phyloP scores from a whole-genome alignment of 495 filamentous ascomycete species.

The Rusavskia elegans region DNA sequence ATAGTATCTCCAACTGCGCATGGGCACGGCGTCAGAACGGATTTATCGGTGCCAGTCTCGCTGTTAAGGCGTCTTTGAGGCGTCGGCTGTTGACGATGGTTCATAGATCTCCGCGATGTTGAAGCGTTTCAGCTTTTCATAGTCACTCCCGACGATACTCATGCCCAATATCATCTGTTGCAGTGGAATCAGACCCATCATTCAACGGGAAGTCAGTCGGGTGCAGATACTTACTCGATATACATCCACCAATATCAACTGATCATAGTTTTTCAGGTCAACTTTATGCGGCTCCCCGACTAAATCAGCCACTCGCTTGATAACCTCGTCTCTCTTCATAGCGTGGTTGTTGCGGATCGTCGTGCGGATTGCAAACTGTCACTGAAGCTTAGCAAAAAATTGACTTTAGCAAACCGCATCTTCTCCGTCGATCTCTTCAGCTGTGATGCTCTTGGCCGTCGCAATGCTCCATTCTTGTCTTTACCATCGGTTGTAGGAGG shows the following conservation, averaged over 20 bases:
- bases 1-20: not conserved
- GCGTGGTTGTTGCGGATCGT: slow-evolving; percentile 62
- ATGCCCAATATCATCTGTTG: slow-evolving; percentile 59
- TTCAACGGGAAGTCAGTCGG: slow-evolving; percentile 4
- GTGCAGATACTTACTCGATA: slow-evolving; percentile 50
- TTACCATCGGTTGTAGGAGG: too few species aligned
- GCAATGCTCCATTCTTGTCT: not conserved
- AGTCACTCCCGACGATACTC: slow-evolving; percentile 57
- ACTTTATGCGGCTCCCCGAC: slow-evolving; percentile 63
- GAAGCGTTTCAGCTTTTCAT: slow-evolving; percentile 52
- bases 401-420: not conserved
- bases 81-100: slow-evolving; percentile 16
- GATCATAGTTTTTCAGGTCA: slow-evolving; percentile 65
- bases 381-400: not conserved
- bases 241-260: slow-evolving; percentile 75
- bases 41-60: not conserved
- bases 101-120: slow-evolving; percentile 54
- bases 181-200: too few species aligned
- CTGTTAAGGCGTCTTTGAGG: too few species aligned
- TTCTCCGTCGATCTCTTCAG: not conserved
- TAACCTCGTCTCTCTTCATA: slow-evolving; percentile 58
- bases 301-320: slow-evolving; percentile 57
- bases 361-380: slow-evolving; percentile 80
- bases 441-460: not conserved
- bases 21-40: not conserved